These are phyloP conservation scores for Aspergillus udagawae DNA, from an alignment of 2,329 filamentous ascomycete genomes.

Conservation along the genomic window DNA sequence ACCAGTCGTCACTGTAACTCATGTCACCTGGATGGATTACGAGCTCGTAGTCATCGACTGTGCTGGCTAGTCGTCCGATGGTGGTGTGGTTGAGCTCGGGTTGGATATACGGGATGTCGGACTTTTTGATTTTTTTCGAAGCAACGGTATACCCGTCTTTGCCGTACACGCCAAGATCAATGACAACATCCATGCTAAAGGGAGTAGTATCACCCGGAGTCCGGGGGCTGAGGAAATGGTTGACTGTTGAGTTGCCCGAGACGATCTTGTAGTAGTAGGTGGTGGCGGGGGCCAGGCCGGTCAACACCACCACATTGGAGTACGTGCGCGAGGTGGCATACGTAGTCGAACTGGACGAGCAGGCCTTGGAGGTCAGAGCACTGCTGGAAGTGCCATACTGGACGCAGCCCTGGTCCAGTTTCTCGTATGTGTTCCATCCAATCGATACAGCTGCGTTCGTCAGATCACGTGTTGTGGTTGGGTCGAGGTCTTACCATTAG, in stretches of 20 bases:
- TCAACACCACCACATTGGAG: constrained; percentile 48
- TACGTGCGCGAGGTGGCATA: constrained; percentile 55
- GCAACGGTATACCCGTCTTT: constrained; percentile 50
- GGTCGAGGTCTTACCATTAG: constrained; percentile 38
- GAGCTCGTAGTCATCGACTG: constrained; percentile 54
- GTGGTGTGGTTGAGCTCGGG: constrained; percentile 57
- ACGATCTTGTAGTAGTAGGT: constrained; percentile 60
- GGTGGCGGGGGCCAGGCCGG: constrained; percentile 47
- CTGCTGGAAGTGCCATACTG: constrained; percentile 46
- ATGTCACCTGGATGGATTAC: constrained; percentile 44
- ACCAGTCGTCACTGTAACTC: constrained; percentile 59
- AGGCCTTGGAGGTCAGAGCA: constrained; percentile 39
- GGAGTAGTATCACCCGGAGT: constrained; percentile 52
- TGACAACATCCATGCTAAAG: constrained; percentile 51
- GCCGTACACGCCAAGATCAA: constrained; percentile 55
- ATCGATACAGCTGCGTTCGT: constrained; percentile 46
- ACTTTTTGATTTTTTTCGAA: constrained; percentile 44
- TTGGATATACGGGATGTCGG: constrained; percentile 47
- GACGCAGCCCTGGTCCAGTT: constrained; percentile 47
- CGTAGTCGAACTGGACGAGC: constrained; percentile 47
- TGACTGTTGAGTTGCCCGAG: constrained; percentile 53
- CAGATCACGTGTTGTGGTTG: neutral
- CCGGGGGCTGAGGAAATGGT: constrained; percentile 53
- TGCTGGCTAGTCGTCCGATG: constrained; percentile 52
- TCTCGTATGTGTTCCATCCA: constrained; percentile 55